These are phyloP conservation scores for Ophiostoma pallidulum DNA, from an alignment of 2,329 filamentous ascomycete species.

Conservation along the genomic window DNA sequence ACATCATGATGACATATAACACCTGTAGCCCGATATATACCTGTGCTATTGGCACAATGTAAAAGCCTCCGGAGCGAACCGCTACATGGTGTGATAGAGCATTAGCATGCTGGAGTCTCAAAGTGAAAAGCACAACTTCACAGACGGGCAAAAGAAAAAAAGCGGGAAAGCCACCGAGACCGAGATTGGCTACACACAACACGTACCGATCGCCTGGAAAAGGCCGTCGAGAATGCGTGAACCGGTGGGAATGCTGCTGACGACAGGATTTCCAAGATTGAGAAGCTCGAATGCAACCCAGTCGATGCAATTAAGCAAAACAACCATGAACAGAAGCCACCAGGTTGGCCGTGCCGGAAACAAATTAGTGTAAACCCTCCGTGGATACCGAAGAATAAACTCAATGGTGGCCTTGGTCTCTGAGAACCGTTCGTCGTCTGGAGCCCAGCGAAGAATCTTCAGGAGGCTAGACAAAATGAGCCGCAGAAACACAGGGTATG, in stretches of 20 bases:
- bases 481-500: conserved; percentile 54
- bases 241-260: conserved; percentile 41
- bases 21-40: conserved; percentile 50
- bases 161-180: conserved; percentile 18
- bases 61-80: conserved; percentile 57
- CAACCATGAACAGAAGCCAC: conserved; percentile 54
- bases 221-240: conserved; percentile 53
- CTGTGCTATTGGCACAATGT: conserved; percentile 50
- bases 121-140: too few relatives aligned
- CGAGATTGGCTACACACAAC: neutral
- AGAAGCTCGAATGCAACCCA: conserved; percentile 59
- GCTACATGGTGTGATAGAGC: conserved; percentile 24
- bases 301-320: conserved; percentile 51
- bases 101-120: neutral
- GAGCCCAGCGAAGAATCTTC: conserved; percentile 31
- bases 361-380: conserved; percentile 52
- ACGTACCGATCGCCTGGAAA: conserved; percentile 49
- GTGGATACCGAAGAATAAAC: conserved; percentile 46
- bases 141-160: too few relatives aligned
- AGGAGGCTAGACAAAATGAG: conserved; percentile 47
- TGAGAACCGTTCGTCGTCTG: conserved; percentile 26
- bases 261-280: conserved; percentile 50
- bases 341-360: conserved; percentile 56
- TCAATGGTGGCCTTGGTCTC: conserved; percentile 40
- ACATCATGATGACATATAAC: conserved; percentile 56